Evolutionary conservation across 306 rosid genomes (phyloP).

Genomic region (Vigna angularis): DNA sequence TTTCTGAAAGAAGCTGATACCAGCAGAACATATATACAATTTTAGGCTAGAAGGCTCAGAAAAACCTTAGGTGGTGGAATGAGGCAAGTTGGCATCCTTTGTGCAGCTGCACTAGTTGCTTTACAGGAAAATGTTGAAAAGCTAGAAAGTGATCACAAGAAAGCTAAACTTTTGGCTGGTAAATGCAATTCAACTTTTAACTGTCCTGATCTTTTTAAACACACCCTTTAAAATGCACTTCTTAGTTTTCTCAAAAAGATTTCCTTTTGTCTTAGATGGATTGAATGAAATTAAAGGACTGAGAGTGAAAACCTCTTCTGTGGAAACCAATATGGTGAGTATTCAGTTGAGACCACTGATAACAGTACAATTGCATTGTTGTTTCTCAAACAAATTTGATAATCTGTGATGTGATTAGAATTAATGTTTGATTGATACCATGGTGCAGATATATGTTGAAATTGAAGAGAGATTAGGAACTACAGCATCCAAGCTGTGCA

Average conservation of each 20-base stretch:
- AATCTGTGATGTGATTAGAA: background rate
- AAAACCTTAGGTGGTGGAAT: conserved; percentile 96
- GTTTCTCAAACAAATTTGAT: background rate
- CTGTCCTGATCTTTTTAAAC: background rate
- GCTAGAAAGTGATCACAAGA: conserved; percentile 79
- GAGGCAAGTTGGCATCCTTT: conserved; percentile 89
- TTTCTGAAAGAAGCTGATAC: conserved; percentile 7
- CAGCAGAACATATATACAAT: conserved; percentile 6
- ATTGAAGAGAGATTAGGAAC: conserved; percentile 58
- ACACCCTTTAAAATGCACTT: background rate
- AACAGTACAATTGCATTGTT: conserved; percentile 5
- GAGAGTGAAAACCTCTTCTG: conserved; percentile 54
- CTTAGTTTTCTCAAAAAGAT: background rate
- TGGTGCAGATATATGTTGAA: conserved; percentile 62
- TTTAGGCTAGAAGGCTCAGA: conserved; percentile 81
- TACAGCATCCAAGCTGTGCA: conserved; percentile 60
- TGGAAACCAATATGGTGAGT: conserved; percentile 89
- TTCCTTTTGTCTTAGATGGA: conserved; percentile 56
- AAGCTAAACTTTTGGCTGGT: conserved; percentile 79
- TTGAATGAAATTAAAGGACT: conserved; percentile 68
- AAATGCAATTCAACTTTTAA: conserved; percentile 1
- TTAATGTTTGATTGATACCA: background rate
- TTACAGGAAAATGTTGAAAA: conserved; percentile 70
- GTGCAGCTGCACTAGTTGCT: conserved; percentile 89
- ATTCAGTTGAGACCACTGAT: background rate